Evolutionary conservation across 1,284 basidiomycete species (phyloP), one percentile per base, ranked within the genome.

Genomic region (Cutaneotrichosporon sp.): DNA sequence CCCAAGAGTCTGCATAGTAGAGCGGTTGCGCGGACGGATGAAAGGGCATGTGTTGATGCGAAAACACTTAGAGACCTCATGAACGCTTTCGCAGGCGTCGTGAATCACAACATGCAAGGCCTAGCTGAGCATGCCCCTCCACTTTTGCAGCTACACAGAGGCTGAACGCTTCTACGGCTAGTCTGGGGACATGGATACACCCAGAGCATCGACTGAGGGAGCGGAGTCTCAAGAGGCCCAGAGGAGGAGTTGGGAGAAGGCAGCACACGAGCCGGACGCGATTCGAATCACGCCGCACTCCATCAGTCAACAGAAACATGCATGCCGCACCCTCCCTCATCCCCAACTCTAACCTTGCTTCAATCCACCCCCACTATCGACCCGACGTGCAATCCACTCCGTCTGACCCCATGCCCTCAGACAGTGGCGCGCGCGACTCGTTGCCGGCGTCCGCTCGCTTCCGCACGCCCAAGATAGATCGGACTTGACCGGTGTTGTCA

Each of bases 31-130:
- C 18, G 38, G 38, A 38, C 4, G 13, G 36, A n/a, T 18, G 29
- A n/a, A 36, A 42, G 38, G 38, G 38, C 38, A 42, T 42, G 38
- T n/a, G 38, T 42, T 42, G 38, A 42, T 42, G 38, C 38, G 38
- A 42, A n/a, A 20, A 42, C 8, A 42, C 38, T 42, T 42, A 42
- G 38, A 42, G 38, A 42, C 38, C 38, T 42, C 38, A 42, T 42
- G 38, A 42, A 42, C 38, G 38, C 38, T n/a, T 7, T 8, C n/a
- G n/a, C n/a, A n/a, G n/a, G 38, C 38, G 38, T 42, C 7, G 18
- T 42, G 38, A 42, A 42, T 36, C 38, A n/a, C n/a, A n/a, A 42
- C 16, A 42, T 42, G 38, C 38, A 42, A 42, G 38, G 38, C 38
- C 38, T 42, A 42, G 38, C 38, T 42, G 38, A 42, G 38, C 38